Percentiles rank a stretch among this genome's conserved stretches.
Conservation (phyloP, 768 basidiomycete genomes). For the Serendipita indica region DNA sequence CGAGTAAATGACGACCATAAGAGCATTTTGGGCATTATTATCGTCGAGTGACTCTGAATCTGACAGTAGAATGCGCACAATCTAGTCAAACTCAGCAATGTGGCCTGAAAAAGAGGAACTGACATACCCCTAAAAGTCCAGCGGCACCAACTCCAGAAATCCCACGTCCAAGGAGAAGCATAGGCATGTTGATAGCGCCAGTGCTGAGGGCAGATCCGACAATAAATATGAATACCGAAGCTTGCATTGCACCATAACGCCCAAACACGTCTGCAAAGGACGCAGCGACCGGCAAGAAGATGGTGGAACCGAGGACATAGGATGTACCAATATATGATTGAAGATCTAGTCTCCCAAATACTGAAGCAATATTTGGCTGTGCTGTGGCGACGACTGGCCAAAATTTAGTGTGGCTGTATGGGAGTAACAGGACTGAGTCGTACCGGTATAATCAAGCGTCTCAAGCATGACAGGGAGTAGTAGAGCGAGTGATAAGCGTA, state of each 20-base stretch:
- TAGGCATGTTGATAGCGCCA: constrained; percentile 31
- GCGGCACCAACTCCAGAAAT: constrained; percentile 18
- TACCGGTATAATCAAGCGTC: constrained; percentile 26
- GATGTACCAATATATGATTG: constrained; percentile 34
- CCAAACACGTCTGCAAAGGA: constrained; percentile 37
- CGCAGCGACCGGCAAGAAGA: constrained; percentile 38
- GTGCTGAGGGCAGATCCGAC: constrained; percentile 35
- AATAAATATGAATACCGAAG: constrained; percentile 31
- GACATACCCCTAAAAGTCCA: constrained; percentile 15
- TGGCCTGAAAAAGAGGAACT: no score
- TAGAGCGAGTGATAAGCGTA: constrained; percentile 19
- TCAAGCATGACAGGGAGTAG: constrained; percentile 32
- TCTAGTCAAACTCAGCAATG: no score
- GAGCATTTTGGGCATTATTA: constrained; percentile 30
- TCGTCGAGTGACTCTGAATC: constrained; percentile 30
- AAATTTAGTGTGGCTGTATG: background rate
- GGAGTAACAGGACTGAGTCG: background rate
- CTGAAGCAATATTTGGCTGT: constrained; percentile 34
- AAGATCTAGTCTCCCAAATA: constrained; percentile 24
- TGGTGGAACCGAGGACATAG: constrained; percentile 37
- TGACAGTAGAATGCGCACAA: constrained; percentile 31
- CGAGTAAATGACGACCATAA: constrained; percentile 30
- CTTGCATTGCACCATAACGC: constrained; percentile 33
- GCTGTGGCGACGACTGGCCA: constrained; percentile 36
- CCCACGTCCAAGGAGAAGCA: constrained; percentile 33